These are phyloP conservation scores for Sporothrix luriei DNA, from an alignment of 2,329 filamentous ascomycete genomes.

Conservation along the genomic window DNA sequence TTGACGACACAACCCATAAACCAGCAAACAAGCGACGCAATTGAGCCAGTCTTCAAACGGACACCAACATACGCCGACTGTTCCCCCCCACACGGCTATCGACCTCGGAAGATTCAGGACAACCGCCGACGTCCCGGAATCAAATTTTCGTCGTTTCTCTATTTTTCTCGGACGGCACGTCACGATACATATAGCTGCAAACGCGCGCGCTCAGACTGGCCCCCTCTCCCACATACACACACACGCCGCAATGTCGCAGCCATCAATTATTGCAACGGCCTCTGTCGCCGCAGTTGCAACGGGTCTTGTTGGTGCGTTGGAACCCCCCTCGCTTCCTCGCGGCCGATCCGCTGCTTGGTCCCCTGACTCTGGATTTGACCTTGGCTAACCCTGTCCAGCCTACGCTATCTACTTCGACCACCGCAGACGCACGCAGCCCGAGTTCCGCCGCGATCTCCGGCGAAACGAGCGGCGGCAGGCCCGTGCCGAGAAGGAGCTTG, in stretches of 20 bases:
- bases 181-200: background rate
- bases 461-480: constrained; percentile 74
- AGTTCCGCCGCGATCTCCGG: constrained; percentile 69
- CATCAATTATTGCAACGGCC: constrained; percentile 62
- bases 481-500: constrained; percentile 71
- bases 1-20: constrained; percentile 15
- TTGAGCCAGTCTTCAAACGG: background rate
- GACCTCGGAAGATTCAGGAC: constrained; percentile 21
- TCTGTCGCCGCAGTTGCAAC: constrained; percentile 63
- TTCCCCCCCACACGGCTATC: background rate
- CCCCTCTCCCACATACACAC: constrained; percentile 17
- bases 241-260: constrained; percentile 55
- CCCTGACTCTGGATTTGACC: background rate
- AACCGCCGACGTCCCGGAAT: constrained; percentile 2
- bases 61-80: background rate
- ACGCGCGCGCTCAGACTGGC: background rate
- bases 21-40: background rate
- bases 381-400: constrained; percentile 46
- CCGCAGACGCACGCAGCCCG: constrained; percentile 63
- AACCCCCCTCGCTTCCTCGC: background rate
- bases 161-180: background rate
- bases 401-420: constrained; percentile 72
- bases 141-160: background rate
- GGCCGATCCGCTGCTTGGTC: background rate
- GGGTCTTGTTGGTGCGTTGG: constrained; percentile 59